Conservation (phyloP, 1,284 basidiomycete species). For the Moesziomyces antarcticus region DNA sequence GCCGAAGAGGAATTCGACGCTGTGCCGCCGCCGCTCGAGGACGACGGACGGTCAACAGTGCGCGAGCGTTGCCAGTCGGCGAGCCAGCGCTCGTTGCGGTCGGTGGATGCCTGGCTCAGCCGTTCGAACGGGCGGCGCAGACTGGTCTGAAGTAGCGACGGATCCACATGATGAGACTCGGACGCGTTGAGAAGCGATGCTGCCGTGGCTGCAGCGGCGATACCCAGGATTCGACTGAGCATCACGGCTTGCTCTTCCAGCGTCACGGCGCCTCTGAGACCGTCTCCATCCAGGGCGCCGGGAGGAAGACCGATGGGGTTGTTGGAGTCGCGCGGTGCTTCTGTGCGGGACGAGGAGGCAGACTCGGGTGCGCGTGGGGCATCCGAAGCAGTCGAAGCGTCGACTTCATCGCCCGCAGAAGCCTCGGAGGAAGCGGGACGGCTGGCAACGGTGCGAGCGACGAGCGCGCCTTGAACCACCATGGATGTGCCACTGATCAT, state of each 20-base stretch:
- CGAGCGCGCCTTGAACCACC: conserved; percentile 64
- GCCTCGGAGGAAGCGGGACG: conserved; percentile 7
- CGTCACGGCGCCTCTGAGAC: conserved; percentile 54
- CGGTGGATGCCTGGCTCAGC: conserved; percentile 24
- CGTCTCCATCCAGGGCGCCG: conserved; percentile 16
- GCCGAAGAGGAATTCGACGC: not conserved
- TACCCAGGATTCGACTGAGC: conserved; percentile 60
- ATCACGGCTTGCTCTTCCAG: conserved; percentile 65
- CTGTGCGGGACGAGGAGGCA: not conserved
- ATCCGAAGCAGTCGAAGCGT: not conserved
- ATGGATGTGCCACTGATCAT: conserved; percentile 61
- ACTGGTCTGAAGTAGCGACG: conserved; percentile 46
- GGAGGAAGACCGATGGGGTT: conserved; percentile 1
- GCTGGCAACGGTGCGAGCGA: conserved; percentile 46
- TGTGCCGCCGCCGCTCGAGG: conserved; percentile 1
- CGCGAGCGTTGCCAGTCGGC: conserved; percentile 27
- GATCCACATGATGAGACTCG: conserved; percentile 40
- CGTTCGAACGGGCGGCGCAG: conserved; percentile 40
- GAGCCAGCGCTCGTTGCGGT: conserved; percentile 26
- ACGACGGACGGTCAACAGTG: not conserved
- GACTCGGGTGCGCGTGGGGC: not conserved
- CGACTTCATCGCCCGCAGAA: not conserved
- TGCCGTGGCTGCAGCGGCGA: conserved; percentile 65
- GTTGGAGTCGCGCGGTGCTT: not conserved
- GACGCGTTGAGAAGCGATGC: conserved; percentile 57